Percentiles rank a stretch among this genome's conserved stretches.
Evolutionary conservation across 2,329 filamentous ascomycete species (phyloP).

Genomic region (Cercospora beticola): DNA sequence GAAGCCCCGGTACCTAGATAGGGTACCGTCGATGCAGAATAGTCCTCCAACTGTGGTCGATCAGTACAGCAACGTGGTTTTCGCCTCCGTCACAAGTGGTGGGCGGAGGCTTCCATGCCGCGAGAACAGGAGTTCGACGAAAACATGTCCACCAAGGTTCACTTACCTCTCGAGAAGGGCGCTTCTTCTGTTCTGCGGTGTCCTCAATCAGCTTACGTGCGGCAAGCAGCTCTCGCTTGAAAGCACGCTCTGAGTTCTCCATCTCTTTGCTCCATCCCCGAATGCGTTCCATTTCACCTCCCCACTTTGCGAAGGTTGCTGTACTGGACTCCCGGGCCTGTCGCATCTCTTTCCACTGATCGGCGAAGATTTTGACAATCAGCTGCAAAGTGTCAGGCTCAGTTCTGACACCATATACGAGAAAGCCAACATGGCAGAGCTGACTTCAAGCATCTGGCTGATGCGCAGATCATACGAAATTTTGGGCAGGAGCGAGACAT

Average conservation of each 20-base stretch:
- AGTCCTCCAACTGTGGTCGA: conserved; percentile 67
- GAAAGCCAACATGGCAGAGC: neutral
- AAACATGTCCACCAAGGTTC: neutral
- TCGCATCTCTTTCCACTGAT: conserved; percentile 86
- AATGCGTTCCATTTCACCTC: conserved; percentile 83
- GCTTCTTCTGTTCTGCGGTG: conserved; percentile 64
- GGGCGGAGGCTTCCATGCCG: neutral
- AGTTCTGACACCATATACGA: neutral
- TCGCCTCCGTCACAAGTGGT: neutral
- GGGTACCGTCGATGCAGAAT: conserved; percentile 84
- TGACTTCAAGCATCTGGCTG: neutral
- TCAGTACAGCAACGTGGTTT: neutral
- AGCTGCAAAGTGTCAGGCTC: conserved; percentile 42
- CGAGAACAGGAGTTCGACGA: neutral
- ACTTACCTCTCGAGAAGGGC: conserved; percentile 72
- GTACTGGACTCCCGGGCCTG: conserved; percentile 64
- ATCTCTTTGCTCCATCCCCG: conserved; percentile 92
- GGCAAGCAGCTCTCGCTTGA: conserved; percentile 75
- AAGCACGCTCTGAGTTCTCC: conserved; percentile 81
- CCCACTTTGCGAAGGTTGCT: conserved; percentile 64
- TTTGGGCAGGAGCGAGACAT: neutral
- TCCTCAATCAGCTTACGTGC: conserved; percentile 83
- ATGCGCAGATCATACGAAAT: neutral
- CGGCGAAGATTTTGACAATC: conserved; percentile 77
- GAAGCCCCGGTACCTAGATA: conserved; percentile 70